Percentiles rank a stretch among this genome's conserved stretches.
Evolutionary conservation across 345 rosid genomes (phyloP).

Genomic region (thale cress (Arabidopsis thaliana)): DNA sequence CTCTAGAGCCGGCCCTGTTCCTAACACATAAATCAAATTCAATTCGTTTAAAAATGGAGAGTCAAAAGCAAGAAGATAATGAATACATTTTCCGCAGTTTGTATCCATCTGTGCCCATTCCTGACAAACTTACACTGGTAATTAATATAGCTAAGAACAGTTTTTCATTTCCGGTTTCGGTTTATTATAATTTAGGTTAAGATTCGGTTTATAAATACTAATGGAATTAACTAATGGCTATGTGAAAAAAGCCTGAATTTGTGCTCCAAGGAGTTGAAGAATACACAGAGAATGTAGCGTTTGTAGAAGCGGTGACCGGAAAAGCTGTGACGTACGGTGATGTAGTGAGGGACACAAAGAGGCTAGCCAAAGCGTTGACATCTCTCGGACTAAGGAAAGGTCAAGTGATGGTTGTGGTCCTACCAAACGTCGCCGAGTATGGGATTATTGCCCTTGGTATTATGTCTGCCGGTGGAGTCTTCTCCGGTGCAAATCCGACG

Average conservation of each 20-base stretch:
- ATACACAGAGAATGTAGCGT: conserved; percentile 75
- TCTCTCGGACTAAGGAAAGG: conserved; percentile 88
- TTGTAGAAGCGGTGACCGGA: conserved; percentile 80
- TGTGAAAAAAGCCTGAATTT: conserved; percentile 57
- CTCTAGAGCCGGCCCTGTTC: not conserved
- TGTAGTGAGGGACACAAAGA: conserved; percentile 64
- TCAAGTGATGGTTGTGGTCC: conserved; percentile 76
- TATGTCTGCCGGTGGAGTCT: conserved; percentile 92
- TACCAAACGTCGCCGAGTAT: conserved; percentile 89
- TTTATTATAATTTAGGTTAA: not conserved
- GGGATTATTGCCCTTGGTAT: conserved; percentile 82
- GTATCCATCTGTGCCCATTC: conserved; percentile 66
- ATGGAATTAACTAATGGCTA: not conserved
- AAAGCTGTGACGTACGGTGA: conserved; percentile 70
- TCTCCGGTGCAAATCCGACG: conserved; percentile 90
- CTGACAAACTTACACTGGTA: conserved; percentile 58
- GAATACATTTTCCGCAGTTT: conserved; percentile 72
- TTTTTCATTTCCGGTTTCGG: not conserved
- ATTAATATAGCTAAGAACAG: not conserved
- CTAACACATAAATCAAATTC: conserved; percentile 20
- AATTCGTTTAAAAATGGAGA: conserved; percentile 37
- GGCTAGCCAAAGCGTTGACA: conserved; percentile 78
- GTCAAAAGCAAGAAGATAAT: conserved; percentile 42
- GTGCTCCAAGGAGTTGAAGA: conserved; percentile 79
- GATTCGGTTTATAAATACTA: not conserved